Conservation (phyloP, 306 rosid genomes). For the Canavalia gladiata region DNA sequence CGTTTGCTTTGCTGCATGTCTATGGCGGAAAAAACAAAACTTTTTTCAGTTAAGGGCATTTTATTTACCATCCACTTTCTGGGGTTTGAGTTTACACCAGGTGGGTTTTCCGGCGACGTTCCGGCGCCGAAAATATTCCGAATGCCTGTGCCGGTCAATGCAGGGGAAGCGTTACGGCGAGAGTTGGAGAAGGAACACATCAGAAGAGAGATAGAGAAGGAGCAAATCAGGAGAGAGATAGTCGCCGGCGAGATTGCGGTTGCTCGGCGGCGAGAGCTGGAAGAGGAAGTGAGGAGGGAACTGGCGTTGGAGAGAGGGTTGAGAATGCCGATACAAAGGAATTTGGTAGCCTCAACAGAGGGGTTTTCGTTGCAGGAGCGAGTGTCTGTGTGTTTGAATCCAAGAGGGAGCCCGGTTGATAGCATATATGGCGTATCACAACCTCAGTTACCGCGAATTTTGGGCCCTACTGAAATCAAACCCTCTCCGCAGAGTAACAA, state of each 20-base stretch:
- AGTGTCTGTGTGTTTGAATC: constrained; percentile 15
- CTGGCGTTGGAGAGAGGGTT: constrained; percentile 53
- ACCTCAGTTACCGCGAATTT: background rate
- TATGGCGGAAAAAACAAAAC: background rate
- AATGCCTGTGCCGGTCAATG: background rate
- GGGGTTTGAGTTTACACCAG: background rate
- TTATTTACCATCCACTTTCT: background rate
- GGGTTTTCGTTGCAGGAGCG: constrained; percentile 27
- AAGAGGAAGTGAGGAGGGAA: constrained; percentile 67
- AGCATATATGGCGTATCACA: background rate
- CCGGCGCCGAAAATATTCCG: background rate
- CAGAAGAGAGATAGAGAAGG: constrained; percentile 59
- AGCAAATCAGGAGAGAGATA: constrained; percentile 58
- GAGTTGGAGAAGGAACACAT: constrained; percentile 57
- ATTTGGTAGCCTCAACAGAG: background rate
- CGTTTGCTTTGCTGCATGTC: background rate
- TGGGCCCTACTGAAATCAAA: background rate
- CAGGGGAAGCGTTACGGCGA: constrained; percentile 39
- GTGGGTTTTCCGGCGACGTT: constrained; percentile 13
- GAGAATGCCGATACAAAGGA: constrained; percentile 42
- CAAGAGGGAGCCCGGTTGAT: constrained; percentile 25
- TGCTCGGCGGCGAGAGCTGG: constrained; percentile 53
- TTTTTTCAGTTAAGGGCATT: background rate
- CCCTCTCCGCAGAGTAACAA: constrained; percentile 20
- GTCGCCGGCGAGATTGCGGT: constrained; percentile 41